These are phyloP conservation scores for sunflower (Helianthus annuus) DNA, from an alignment of 129 eudicot genomes.

Conservation along the genomic window DNA sequence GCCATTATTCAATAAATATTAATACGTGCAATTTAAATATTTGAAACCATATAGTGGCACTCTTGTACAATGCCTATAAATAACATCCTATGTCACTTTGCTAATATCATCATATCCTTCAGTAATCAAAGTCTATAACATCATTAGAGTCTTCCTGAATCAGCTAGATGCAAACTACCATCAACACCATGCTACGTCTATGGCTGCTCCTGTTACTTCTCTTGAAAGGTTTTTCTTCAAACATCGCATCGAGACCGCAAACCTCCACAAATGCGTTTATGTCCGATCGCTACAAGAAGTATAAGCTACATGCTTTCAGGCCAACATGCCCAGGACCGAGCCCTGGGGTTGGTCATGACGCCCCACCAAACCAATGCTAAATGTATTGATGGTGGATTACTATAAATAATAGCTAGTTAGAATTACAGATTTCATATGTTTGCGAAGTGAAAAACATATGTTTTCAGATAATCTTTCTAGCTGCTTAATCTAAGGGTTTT, in stretches of 20 bases:
- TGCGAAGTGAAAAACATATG: slow-evolving; percentile 5
- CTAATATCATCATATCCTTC: slow-evolving; percentile 6
- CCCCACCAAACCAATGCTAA: slow-evolving; percentile 33
- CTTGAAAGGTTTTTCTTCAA: neutral
- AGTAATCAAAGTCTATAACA: slow-evolving; percentile 13
- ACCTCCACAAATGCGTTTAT: slow-evolving; percentile 13
- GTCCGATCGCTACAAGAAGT: slow-evolving; percentile 27
- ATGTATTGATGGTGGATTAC: neutral
- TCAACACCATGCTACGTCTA: slow-evolving; percentile 22
- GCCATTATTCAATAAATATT: neutral
- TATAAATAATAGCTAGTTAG: neutral
- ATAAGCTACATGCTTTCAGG: slow-evolving; percentile 31
- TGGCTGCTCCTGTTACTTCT: slow-evolving; percentile 18
- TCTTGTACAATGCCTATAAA: slow-evolving; percentile 26
- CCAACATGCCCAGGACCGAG: slow-evolving; percentile 53
- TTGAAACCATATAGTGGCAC: neutral
- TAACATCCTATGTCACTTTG: neutral
- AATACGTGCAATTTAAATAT: no score
- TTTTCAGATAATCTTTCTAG: neutral
- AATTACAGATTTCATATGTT: neutral
- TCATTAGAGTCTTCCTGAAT: slow-evolving; percentile 3
- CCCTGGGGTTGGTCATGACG: slow-evolving; percentile 46
- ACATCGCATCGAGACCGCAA: slow-evolving; percentile 18
- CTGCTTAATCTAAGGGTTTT: slow-evolving; percentile 4
- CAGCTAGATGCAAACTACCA: slow-evolving; percentile 6